Evolutionary conservation across 192 early-diverging fungal species (phyloP).

Genomic region (Gorgonomyces haynaldii): DNA sequence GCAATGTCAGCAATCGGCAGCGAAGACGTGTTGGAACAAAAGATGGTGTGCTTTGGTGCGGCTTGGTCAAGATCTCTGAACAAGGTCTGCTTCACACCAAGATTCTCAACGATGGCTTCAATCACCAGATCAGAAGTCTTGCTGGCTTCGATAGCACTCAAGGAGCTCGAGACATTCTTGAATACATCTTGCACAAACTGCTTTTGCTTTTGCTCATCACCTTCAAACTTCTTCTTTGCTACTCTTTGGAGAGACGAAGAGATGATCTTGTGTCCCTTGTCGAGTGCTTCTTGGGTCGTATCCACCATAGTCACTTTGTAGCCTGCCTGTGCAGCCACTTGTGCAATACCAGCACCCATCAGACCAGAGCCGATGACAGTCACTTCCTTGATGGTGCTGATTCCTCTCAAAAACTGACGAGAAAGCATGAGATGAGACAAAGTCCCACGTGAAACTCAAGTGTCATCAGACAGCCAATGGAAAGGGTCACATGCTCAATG

Average conservation of each 20-base stretch:
- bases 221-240: slow-evolving; percentile 79
- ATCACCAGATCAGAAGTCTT: slow-evolving; percentile 67
- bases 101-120: slow-evolving; percentile 94
- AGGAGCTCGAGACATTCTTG: slow-evolving; percentile 53
- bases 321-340: slow-evolving; percentile 71
- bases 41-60: slow-evolving; percentile 61
- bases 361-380: slow-evolving; percentile 79
- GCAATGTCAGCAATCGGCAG: slow-evolving; percentile 78
- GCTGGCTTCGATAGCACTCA: slow-evolving; percentile 51
- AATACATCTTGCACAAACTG: slow-evolving; percentile 61
- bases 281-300: slow-evolving; percentile 53
- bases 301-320: slow-evolving; percentile 70
- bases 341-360: slow-evolving; percentile 82
- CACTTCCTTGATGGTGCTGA: slow-evolving; percentile 63
- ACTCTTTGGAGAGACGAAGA: slow-evolving; percentile 70
- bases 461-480: too few species aligned
- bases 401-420: too few species aligned
- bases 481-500: too few species aligned
- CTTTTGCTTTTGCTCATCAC: slow-evolving; percentile 50
- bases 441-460: too few species aligned
- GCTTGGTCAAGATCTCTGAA: slow-evolving; percentile 55
- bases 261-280: slow-evolving; percentile 77
- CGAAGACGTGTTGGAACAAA: slow-evolving; percentile 89
- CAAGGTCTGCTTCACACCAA: slow-evolving; percentile 72
- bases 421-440: too few species aligned